Base-by-base conservation (phyloP, 2,329 filamentous ascomycete genomes). In the Biscogniauxia mediterranea region DNA sequence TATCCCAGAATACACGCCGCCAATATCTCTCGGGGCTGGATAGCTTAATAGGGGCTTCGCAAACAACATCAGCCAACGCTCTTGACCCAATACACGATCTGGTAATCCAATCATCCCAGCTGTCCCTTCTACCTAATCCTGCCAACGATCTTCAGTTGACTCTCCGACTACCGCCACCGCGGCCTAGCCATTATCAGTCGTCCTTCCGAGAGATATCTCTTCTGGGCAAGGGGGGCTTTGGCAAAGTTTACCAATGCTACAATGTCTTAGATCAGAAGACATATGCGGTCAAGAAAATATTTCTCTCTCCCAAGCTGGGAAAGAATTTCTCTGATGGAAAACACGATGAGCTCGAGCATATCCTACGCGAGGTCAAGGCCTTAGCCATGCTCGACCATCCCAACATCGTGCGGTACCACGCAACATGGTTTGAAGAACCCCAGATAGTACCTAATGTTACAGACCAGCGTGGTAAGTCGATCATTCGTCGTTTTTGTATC, bases 381-480 rank as follows among this genome's bases (percentile, higher is more conserved):
- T 63, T 74, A 55, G 73, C 73, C 6, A 67, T 64, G 32, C 65
- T 74, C 17, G 72, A 74, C 54, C 72, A 74, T 55, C 69, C 71
- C 13, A 74, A 74, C 52, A 68, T 74, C 54, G 72, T 74, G 17
- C 67, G 72, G 0, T 74, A 74, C 56, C 70, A 74, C 53, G 68
- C 68, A 21, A 71, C 72, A 0, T 74, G 71, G 71, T 68, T 73
- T 58, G 72, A 74, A 53, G 66, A 71, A 54, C 68, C 70, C n/a
- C 69, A 69, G 5, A 57, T 61, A 21, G 15, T 49, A 3, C 38
- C 58, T 17, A 17, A 21, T 28, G 13, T 28, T 19, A 28, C 32
- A 71, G 76, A 4, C 73, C 77, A 20, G 77, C 82, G 26, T 77
- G 80, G 17, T 81, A 83, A 6, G 71, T 83, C 9, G 81, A 84